These are phyloP conservation scores for Fraxinus sp. DNA, from an alignment of 305 asterid genomes.

Conservation along the genomic window DNA sequence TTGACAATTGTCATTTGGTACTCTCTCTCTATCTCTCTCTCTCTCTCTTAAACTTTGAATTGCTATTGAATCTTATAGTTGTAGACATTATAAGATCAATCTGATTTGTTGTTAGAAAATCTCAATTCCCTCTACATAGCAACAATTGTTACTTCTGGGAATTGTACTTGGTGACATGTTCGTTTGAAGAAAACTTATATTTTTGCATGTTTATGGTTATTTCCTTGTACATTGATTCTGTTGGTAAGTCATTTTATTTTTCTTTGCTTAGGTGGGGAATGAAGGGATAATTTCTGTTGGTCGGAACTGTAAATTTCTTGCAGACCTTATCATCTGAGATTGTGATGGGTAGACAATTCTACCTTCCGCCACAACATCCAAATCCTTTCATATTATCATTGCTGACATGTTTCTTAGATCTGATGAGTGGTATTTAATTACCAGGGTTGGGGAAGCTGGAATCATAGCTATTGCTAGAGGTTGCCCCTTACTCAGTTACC, in stretches of 20 bases:
- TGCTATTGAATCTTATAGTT: not conserved
- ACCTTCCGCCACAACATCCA: not conserved
- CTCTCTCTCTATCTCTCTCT: not conserved
- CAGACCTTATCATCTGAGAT: conserved; percentile 77
- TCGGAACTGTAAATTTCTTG: conserved; percentile 68
- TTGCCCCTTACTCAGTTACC: conserved; percentile 40
- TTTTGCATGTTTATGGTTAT: conserved; percentile 17
- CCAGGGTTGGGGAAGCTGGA: conserved; percentile 65
- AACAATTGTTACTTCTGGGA: too few species aligned
- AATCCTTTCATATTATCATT: not conserved
- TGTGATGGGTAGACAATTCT: conserved; percentile 63
- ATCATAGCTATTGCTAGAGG: conserved; percentile 49
- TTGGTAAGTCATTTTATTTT: conserved; percentile 16
- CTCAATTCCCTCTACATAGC: too few species aligned
- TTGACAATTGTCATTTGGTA: conserved; percentile 88
- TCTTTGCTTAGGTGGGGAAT: conserved; percentile 63
- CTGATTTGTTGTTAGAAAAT: too few species aligned
- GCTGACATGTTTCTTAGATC: conserved; percentile 17
- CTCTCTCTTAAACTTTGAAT: not conserved
- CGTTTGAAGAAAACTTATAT: conserved; percentile 16
- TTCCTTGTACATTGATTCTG: not conserved
- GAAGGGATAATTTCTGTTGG: conserved; percentile 79
- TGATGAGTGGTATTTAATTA: conserved; percentile 20
- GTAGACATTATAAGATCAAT: too few species aligned
- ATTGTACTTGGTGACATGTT: too few species aligned